Base-by-base conservation (phyloP, 306 rosid species). In the Styphnolobium japonicum region DNA sequence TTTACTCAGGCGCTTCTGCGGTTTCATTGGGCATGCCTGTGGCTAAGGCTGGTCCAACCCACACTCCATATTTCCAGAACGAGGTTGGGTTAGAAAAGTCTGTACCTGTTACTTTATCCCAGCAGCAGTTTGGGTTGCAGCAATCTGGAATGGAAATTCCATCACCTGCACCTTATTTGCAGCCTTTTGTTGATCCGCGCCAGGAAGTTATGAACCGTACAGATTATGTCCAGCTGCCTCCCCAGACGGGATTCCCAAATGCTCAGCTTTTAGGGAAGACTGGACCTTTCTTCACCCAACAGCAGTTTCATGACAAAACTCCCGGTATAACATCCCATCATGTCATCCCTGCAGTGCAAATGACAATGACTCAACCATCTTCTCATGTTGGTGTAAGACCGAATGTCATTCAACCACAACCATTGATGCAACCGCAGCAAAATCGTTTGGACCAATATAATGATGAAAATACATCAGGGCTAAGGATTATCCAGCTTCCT, bases 401-500 rank as follows among this genome's bases (percentile, higher is more conserved):
- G 19, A 90, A 83, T 83, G 61, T 83, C 67, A 66, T 82, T 67
- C 93, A 83, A 72, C 83, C 87, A 51, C 93, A 83, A 77, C 82
- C 79, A 12, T 25, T 85, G 70, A 63, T 85, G 81, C 98, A 86
- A 77, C 86, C 79, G 3, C 94, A 87, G 45, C 91, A 85, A 49
- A 80, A 82, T 75, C 88, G 43, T 79, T 43, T 87, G 70, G 93
- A 90, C 60, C 88, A 77, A 79, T 92, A 83, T 75, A 83, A 36
- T 34, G 87, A 91, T 46, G 89, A 90, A 65, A 92, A 78, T 73
- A 25, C 89, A 63, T 85, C 87, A 75, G 87, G 84, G 53, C 80
- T 90, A 16, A 84, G 89, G 80, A 80, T 88, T 78, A 62, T 90
- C 73, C 98, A 89, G 81, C 77, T 87, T 80, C 94, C 97, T 33